Percentiles rank a stretch among this genome's conserved stretches.
These are phyloP conservation scores for Quercus dentata DNA, from an alignment of 306 rosid species.

Conservation along the genomic window DNA sequence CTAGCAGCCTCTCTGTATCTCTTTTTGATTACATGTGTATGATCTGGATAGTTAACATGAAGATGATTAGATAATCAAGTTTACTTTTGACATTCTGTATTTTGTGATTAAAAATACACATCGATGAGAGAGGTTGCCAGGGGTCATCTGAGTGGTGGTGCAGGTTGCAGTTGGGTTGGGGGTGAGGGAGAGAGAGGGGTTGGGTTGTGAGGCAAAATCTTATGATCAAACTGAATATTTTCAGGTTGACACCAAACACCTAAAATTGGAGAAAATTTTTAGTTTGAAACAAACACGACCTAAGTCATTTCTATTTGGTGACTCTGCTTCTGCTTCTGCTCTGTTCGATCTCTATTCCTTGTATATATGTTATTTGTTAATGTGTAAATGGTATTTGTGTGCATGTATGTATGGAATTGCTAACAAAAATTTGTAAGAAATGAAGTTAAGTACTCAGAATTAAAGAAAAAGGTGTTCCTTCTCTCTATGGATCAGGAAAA, in stretches of 20 bases:
- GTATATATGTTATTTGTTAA: neutral
- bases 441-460: neutral
- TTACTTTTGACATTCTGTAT: neutral
- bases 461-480: neutral
- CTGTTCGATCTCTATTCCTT: neutral
- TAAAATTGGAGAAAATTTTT: too few species aligned
- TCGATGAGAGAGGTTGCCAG: too few species aligned
- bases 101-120: neutral
- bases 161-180: too few species aligned
- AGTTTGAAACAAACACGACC: too few species aligned
- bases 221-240: too few species aligned
- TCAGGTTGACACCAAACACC: too few species aligned
- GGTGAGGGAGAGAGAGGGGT: too few species aligned
- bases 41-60: constrained; percentile 13
- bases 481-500: neutral
- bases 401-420: neutral
- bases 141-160: too few species aligned
- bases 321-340: too few species aligned
- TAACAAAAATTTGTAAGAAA: neutral
- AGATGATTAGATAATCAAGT: constrained; percentile 11
- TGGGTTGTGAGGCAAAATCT: too few species aligned
- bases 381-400: neutral
- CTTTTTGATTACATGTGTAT: constrained; percentile 4
- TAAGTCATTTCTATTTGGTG: neutral
- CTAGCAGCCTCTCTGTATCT: constrained; percentile 12